These are phyloP conservation scores for Aplosporella prunicola DNA, from an alignment of 2,329 filamentous ascomycete genomes.

Conservation along the genomic window DNA sequence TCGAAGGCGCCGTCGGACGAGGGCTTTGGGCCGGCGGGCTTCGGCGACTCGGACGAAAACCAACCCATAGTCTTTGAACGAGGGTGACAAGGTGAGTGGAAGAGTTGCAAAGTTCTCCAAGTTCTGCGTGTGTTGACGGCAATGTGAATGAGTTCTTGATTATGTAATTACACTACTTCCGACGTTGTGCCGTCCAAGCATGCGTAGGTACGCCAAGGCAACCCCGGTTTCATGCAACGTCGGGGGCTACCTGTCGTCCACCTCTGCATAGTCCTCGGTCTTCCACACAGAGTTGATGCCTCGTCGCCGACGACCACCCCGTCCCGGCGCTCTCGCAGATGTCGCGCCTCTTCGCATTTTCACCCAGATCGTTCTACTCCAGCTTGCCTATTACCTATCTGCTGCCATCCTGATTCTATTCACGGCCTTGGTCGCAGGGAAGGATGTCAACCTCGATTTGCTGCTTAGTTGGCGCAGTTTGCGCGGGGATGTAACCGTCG, in stretches of 20 bases:
- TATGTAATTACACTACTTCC: too few relatives aligned
- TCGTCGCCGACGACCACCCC: conserved; percentile 51
- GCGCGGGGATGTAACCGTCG: conserved; percentile 57
- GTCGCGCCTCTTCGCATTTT: conserved; percentile 59
- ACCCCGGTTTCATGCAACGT: too few relatives aligned
- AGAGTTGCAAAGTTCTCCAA: too few relatives aligned
- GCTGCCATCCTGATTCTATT: conserved; percentile 56
- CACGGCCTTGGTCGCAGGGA: conserved; percentile 56
- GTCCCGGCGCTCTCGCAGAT: conserved; percentile 56
- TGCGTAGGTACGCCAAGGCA: too few relatives aligned
- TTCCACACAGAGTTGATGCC: conserved; percentile 34
- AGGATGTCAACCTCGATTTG: conserved; percentile 48
- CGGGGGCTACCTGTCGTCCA: conserved; percentile 2
- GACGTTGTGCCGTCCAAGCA: too few relatives aligned
- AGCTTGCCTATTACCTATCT: conserved; percentile 54
- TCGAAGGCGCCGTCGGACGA: conserved; percentile 49
- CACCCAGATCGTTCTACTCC: conserved; percentile 55
- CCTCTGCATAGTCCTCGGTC: conserved; percentile 5
- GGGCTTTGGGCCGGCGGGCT: conserved; percentile 28
- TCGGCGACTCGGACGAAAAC: conserved; percentile 36
- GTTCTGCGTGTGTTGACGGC: too few relatives aligned
- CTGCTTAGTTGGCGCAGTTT: conserved; percentile 55
- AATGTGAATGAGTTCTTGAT: too few relatives aligned
- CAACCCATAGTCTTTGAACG: too few relatives aligned
- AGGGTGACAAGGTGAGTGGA: too few relatives aligned